phyloP scores from a whole-genome alignment of 345 rosid species.

The Mangifera indica region DNA sequence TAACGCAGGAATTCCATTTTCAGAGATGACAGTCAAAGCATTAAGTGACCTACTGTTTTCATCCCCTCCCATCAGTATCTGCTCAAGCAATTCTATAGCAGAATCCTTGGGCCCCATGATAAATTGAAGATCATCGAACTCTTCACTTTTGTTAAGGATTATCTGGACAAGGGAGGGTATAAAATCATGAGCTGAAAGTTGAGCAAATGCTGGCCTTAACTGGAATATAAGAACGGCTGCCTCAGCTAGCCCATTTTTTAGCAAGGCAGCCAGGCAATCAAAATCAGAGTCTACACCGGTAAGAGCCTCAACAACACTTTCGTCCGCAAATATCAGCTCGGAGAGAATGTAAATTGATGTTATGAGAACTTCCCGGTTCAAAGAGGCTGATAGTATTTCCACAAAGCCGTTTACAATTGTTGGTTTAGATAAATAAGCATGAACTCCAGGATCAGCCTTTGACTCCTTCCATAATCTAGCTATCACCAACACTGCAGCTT shows the following conservation, averaged over 20 bases:
- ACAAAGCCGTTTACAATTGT: conserved; percentile 50
- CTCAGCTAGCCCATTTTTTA: conserved; percentile 62
- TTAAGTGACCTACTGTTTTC: conserved; percentile 36
- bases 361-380: conserved; percentile 50
- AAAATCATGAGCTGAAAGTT: conserved; percentile 49
- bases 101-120: conserved; percentile 55
- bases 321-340: conserved; percentile 41
- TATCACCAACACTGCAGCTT: conserved; percentile 49
- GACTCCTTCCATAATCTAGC: conserved; percentile 57
- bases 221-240: conserved; percentile 58
- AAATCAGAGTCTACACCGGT: conserved; percentile 62
- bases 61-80: conserved; percentile 53
- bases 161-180: conserved; percentile 55
- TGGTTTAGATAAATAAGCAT: conserved; percentile 50
- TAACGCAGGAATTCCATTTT: conserved; percentile 51
- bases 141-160: conserved; percentile 37
- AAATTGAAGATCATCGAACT: conserved; percentile 34
- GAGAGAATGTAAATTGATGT: conserved; percentile 52
- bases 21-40: conserved; percentile 45
- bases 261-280: conserved; percentile 52
- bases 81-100: conserved; percentile 58
- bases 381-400: conserved; percentile 57
- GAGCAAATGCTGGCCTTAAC: conserved; percentile 47
- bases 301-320: conserved; percentile 48
- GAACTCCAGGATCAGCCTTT: conserved; percentile 51